Evolutionary conservation across 352 stramenopile genomes (phyloP), one percentile per base, ranked within the genome.

Genomic region (Globisporangium iwayamae): DNA sequence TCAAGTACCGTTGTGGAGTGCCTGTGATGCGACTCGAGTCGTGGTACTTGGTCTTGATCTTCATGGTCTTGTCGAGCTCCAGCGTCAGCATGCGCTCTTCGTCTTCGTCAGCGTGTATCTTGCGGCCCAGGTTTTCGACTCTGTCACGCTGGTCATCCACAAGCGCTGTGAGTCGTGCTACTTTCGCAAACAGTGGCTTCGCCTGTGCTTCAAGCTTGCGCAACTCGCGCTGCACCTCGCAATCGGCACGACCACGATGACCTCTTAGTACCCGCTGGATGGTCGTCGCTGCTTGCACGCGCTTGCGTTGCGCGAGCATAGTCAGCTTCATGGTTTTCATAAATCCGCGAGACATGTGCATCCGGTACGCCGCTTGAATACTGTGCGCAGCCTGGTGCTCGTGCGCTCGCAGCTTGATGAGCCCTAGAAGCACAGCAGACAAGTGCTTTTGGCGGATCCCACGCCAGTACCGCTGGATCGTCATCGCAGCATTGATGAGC

Each of bases 1-100:
- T 98, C 30, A 96, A 67, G 70, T 94, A 98, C 11, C 93, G 85
- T 70, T 98, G 93, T 48, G 85, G 89, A 2, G 85, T 93, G 18
- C 90, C 90, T 3, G 89, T 96, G 60, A 93, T 90, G 41, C 85
- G 81, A 39, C 79, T 91, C 14, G 83, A 93, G 66, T 93, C 86
- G 63, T 95, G 85, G 66, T 89, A 93, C 69, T 91, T 91, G 25
- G 84, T 90, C 66, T 90, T 91, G 65, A 93, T 91, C 57, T 85
- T 74, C 67, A 95, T 78, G 8, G 81, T 92, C 69, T 94, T 94
- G 41, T 91, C 81, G 7, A 96, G 70, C 46, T 95, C 87, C 5
- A 83, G 38, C 6, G 76, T 78, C 11, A 95, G 69, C n/a, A 65
- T 62, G 8, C 63, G 66, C 65, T 94, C 81, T 36, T 93, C 81